Conservation (phyloP, 805 yeast species). For the Maudiozyma pseudohumilis region DNA sequence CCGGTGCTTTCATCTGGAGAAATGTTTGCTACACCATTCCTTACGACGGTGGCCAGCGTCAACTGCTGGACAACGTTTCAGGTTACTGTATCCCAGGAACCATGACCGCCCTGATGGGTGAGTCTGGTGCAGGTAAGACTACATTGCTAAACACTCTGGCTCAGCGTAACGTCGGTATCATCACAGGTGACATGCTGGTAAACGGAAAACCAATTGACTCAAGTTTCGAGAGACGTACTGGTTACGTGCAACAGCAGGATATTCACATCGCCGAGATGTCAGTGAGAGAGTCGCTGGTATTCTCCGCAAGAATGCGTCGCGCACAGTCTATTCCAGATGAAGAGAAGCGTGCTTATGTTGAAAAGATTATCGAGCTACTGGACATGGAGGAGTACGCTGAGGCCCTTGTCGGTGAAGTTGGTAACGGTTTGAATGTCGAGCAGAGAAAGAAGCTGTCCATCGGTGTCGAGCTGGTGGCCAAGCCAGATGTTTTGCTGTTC, state of each 20-base stretch:
- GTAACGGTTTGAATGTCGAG: slow-evolving; percentile 36
- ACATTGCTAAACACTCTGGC: slow-evolving; percentile 58
- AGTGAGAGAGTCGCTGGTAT: slow-evolving; percentile 59
- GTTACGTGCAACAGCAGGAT: slow-evolving; percentile 69
- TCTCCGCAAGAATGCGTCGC: slow-evolving; percentile 57
- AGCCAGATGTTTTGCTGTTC: slow-evolving; percentile 37
- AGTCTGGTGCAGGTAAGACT: slow-evolving; percentile 71
- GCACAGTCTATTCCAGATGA: slow-evolving; percentile 36
- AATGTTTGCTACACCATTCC: slow-evolving; percentile 57
- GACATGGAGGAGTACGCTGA: slow-evolving; percentile 46
- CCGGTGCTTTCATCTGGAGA: slow-evolving; percentile 58
- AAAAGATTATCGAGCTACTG: slow-evolving; percentile 45
- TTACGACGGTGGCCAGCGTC: slow-evolving; percentile 45
- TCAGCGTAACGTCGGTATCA: slow-evolving; percentile 55
- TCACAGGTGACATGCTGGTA: slow-evolving; percentile 51
- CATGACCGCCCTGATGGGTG: slow-evolving; percentile 63
- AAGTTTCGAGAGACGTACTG: slow-evolving; percentile 48
- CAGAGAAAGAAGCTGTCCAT: slow-evolving; percentile 36
- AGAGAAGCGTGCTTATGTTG: slow-evolving; percentile 56
- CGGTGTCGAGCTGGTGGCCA: slow-evolving; percentile 40
- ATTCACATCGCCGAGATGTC: slow-evolving; percentile 52
- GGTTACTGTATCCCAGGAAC: slow-evolving; percentile 76
- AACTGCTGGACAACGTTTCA: slow-evolving; percentile 49
- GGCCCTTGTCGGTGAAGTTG: slow-evolving; percentile 39
- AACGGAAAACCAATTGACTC: slow-evolving; percentile 44